Percentiles rank a stretch among this genome's conserved stretches.
These are phyloP conservation scores for Yarrowia bubula DNA, from an alignment of 805 yeast genomes.

Conservation along the genomic window DNA sequence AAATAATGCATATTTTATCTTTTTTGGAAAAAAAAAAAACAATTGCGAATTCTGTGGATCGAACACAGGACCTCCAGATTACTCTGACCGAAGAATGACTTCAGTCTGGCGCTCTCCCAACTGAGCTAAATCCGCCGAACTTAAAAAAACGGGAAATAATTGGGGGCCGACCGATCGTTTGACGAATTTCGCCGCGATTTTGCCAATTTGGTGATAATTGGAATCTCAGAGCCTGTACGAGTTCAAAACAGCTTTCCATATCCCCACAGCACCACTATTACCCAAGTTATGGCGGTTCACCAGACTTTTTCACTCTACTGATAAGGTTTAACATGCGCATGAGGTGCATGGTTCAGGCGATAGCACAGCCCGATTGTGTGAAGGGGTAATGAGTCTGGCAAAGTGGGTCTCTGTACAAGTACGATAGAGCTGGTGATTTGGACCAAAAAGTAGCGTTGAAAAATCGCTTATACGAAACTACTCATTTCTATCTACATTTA, in stretches of 20 bases:
- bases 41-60: conserved; percentile 56
- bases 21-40: background rate
- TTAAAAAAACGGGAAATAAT: background rate
- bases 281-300: no score
- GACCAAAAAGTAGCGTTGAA: no score
- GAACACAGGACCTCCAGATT: conserved; percentile 81
- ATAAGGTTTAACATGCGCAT: conserved; percentile 1
- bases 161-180: no score
- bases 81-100: conserved; percentile 28
- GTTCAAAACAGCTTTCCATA: background rate
- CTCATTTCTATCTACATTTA: no score
- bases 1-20: background rate
- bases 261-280: no score
- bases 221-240: no score
- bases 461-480: no score
- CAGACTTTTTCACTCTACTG: background rate
- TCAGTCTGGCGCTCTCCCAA: conserved; percentile 45
- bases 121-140: conserved; percentile 37
- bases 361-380: conserved; percentile 14
- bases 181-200: background rate
- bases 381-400: background rate
- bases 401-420: no score
- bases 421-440: no score
- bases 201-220: background rate
- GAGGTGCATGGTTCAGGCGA: background rate